Evolutionary conservation across 2,329 filamentous ascomycete genomes (phyloP), one percentile per base, ranked within the genome.

Genomic region (Purpureocillium lavendulum): DNA sequence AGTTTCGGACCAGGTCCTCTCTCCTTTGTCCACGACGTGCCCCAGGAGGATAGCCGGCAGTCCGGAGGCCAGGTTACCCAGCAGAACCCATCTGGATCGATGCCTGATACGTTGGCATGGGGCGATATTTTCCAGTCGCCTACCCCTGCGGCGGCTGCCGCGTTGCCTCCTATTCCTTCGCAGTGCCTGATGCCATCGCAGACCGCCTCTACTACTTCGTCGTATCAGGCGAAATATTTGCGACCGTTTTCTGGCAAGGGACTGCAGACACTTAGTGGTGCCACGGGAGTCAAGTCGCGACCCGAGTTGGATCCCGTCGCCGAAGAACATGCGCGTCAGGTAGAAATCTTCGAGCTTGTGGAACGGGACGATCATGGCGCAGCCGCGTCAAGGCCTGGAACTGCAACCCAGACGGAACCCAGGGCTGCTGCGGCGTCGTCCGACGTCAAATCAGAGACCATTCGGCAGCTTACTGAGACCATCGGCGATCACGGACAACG

Each of bases 401-500:
- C 53, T 32, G 47, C 53, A 2, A 45, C 58, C 4, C 55, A 58
- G 26, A 43, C 45, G 9, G 59, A 58, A 33, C 52, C 55, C 10
- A 49, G 53, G 14, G 43, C 46, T 16, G 33, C 38, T 15, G 40
- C 40, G 4, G 46, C 47, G n/a, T 45, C 50, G 34, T 5, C 28
- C 21, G 14, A 17, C 17, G 38, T 60, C 4, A 50, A 59, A 18
- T 59, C 54, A 6, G 61, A 63, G 26, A 58, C 60, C 2, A 59
- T 75, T 38, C 62, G 64, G 41, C 64, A 69, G 34, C 47, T 78
- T 7, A 63, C 68, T 4, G 67, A 73, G 33, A 67, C 69, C n/a
- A 68, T 82, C 43, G 65, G 73, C 42, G 70, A 72, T 14, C 75
- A 87, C 43, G 77, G 77, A 30, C 69, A 74, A 38, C 78, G 85